These are phyloP conservation scores for Arthrobotrys sinensis DNA, from an alignment of 2,329 filamentous ascomycete genomes.

Conservation along the genomic window DNA sequence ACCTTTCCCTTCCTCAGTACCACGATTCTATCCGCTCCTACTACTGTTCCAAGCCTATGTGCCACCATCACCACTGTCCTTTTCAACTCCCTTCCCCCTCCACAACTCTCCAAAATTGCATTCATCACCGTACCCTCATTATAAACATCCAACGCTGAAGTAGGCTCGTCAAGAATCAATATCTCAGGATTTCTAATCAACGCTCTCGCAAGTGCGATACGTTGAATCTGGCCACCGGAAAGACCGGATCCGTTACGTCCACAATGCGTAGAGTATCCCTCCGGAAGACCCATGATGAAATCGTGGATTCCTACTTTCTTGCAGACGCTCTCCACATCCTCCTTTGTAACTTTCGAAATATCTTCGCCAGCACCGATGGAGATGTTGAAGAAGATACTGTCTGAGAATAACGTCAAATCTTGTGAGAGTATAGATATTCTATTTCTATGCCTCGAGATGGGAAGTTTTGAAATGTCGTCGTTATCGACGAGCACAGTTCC, in stretches of 20 bases:
- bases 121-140: slow-evolving; percentile 90
- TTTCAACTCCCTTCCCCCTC: slow-evolving; percentile 90
- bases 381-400: slow-evolving; percentile 74
- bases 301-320: slow-evolving; percentile 94
- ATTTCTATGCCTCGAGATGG: slow-evolving; percentile 70
- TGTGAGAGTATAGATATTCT: slow-evolving; percentile 74
- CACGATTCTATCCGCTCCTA: slow-evolving; percentile 74
- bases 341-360: slow-evolving; percentile 30
- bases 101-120: slow-evolving; percentile 41
- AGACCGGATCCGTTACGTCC: slow-evolving; percentile 84
- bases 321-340: slow-evolving; percentile 61
- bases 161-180: slow-evolving; percentile 82
- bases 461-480: slow-evolving; percentile 69
- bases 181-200: slow-evolving; percentile 78
- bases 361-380: slow-evolving; percentile 69
- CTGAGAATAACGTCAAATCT: slow-evolving; percentile 74
- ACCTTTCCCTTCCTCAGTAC: slow-evolving; percentile 73
- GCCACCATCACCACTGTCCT: slow-evolving; percentile 73
- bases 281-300: slow-evolving; percentile 84
- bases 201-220: slow-evolving; percentile 81
- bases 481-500: slow-evolving; percentile 70
- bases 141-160: slow-evolving; percentile 80
- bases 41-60: slow-evolving; percentile 74
- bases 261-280: slow-evolving; percentile 91
- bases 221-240: slow-evolving; percentile 85